Evolutionary conservation across 345 rosid species (phyloP), one percentile per base, ranked within the genome.

Genomic region (Passiflora organensis): DNA sequence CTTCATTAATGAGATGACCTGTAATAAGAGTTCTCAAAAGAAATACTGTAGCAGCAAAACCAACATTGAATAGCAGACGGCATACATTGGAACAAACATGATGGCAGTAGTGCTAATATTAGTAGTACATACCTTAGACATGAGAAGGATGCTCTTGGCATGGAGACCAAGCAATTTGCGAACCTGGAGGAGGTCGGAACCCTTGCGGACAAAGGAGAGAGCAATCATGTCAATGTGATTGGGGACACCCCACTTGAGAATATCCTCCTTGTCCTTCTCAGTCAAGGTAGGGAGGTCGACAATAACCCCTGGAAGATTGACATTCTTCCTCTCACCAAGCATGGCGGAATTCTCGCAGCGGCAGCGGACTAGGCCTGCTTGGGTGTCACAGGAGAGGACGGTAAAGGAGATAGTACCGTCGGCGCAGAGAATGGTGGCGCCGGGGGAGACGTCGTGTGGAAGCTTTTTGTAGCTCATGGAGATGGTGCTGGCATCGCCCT

Each of bases 291-390:
- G 99, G 34, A 93, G 96, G 62, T 84, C 99, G 66, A 93, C 99
- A 19, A 89, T 73, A n/a, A 93, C 99, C 45, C 99, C 95, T 0
- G 99, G 98, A 58, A 93, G 99, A 78, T 93, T 89, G 32, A 86
- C 99, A 17, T 93, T 93, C 75, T 93, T 93, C 75, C 96, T 84
- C 84, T 93, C 96, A 19, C 99, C 95, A 37, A 93, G 96, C 73
- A 86, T 70, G 0, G 99, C 95, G 58, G 85, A 67, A 67, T 91
- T 91, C 82, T 91, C 99, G 34, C 96, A 91, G 1, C 83, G 76
- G 60, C 96, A 89, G 56, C 58, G 73, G 48, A 91, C 99, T 64
- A 86, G 70, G 1, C 96, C 99, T 0, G 76, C 78, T 66, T 71
- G 58, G 44, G 13, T 69, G 73, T 91, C 84, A 43, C 99, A 78